phyloP scores from a whole-genome alignment of 345 rosid genomes.

The Odontarrhena argentea region DNA sequence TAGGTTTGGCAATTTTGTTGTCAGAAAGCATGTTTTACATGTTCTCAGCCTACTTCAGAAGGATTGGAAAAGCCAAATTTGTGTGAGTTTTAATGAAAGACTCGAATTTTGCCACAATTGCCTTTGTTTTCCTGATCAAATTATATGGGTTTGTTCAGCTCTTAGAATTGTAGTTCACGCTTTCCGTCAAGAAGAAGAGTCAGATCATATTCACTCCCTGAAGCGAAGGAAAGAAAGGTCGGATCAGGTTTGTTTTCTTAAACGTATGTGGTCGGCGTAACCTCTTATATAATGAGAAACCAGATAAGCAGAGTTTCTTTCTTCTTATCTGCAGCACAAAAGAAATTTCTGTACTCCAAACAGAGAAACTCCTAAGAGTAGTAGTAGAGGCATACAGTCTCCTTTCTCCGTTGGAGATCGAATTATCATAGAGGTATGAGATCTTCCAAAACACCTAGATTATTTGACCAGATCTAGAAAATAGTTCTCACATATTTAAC shows the following conservation, averaged over 20 bases:
- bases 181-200: slow-evolving; percentile 67
- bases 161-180: slow-evolving; percentile 82
- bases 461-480: slow-evolving; percentile 10
- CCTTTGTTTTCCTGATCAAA: neutral
- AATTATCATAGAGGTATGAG: slow-evolving; percentile 77
- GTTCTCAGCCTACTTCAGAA: slow-evolving; percentile 67
- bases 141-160: slow-evolving; percentile 48
- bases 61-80: slow-evolving; percentile 75
- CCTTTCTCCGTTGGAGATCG: slow-evolving; percentile 85
- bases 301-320: slow-evolving; percentile 2
- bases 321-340: slow-evolving; percentile 53
- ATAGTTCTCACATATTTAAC: slow-evolving; percentile 5
- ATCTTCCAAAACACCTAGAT: neutral
- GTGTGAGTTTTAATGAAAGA: slow-evolving; percentile 53
- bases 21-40: slow-evolving; percentile 81
- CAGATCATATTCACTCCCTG: slow-evolving; percentile 54
- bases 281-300: slow-evolving; percentile 1
- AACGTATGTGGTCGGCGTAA: neutral
- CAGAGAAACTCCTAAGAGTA: slow-evolving; percentile 61
- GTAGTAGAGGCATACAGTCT: slow-evolving; percentile 75
- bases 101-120: neutral
- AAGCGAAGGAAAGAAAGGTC: slow-evolving; percentile 73
- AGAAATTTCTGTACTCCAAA: slow-evolving; percentile 51
- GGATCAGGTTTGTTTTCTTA: slow-evolving; percentile 61
- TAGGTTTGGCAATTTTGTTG: slow-evolving; percentile 32